Base-by-base conservation (phyloP, 2,329 filamentous ascomycete species). In the Tolypocladium tropicale region DNA sequence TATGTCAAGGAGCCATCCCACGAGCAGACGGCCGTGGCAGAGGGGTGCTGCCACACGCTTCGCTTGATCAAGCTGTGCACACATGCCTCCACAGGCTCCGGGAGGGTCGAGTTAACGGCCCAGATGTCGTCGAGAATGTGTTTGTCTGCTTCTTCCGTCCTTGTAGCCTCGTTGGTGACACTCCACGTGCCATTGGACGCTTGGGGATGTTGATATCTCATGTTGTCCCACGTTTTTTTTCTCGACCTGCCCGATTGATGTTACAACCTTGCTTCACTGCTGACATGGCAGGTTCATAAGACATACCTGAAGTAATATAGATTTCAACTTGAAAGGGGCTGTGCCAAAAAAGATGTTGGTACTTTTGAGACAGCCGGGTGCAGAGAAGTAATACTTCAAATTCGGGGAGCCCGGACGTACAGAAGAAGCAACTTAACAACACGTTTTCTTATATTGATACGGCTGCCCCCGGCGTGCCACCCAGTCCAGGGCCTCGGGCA, bases 1-100 rank as follows among this genome's bases (percentile, higher is more conserved):
- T 76, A 77, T 9, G 72, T 73, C 54, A 75, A 68, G 39, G 63
- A 58, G 10, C 74, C 75, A 56, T 77, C 74, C 74, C 74, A 76
- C 1, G 74, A 72, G 50, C 70, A 65, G 34, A 77, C 66, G n/a
- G 75, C 75, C 9, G 63, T 60, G 6, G 67, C 63, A 10, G 59
- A 56, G 0, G 74, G 73, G 4, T 65, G 62, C 43, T 61, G 62
- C 14, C 53, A 59, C 12, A 70, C 70, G 43, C 68, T 70, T n/a
- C 71, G 65, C 2, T 65, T 64, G 53, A 77, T 68, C 53, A 76
- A 57, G 46, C 74, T 69, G 53, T 76, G 74, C 62, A 76, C 73
- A 51, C 71, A 73, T 4, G 49, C 55, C 6, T 61, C 52, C 16
- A 59, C 52, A 2, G 53, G 23, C 49, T 58, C 57, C 4, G 61